Percentiles rank a stretch among this genome's conserved stretches.
phyloP scores from a whole-genome alignment of 1,139 yeast species.

The Hyphopichia pseudoburtonii region DNA sequence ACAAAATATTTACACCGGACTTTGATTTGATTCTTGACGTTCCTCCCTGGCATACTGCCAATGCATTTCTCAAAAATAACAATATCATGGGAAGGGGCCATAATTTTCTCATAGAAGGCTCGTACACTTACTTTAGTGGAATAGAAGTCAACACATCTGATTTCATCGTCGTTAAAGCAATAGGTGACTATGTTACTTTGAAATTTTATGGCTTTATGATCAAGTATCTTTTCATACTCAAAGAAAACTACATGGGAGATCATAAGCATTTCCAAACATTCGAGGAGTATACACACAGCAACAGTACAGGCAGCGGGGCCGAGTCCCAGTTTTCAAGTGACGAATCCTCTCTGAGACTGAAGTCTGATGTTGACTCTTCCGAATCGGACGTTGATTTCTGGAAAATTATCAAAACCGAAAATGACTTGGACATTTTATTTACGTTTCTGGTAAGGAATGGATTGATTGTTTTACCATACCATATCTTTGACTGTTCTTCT shows the following conservation, averaged over 20 bases:
- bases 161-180: constrained; percentile 61
- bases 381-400: constrained; percentile 29
- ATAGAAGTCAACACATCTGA: constrained; percentile 69
- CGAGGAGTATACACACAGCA: constrained; percentile 62
- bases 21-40: constrained; percentile 67
- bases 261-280: constrained; percentile 78
- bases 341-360: constrained; percentile 1
- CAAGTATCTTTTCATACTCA: constrained; percentile 70
- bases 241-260: constrained; percentile 91
- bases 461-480: constrained; percentile 67
- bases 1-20: constrained; percentile 53
- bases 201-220: constrained; percentile 78
- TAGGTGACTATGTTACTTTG: constrained; percentile 66
- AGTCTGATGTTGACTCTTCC: constrained; percentile 3
- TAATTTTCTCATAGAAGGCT: constrained; percentile 62
- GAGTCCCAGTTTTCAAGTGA: neutral
- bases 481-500: constrained; percentile 63
- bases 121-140: constrained; percentile 59
- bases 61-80: constrained; percentile 63
- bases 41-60: constrained; percentile 90
- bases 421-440: constrained; percentile 76
- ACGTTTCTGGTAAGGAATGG: constrained; percentile 72
- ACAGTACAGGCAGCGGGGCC: constrained; percentile 6
- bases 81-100: constrained; percentile 64
- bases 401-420: constrained; percentile 53